Evolutionary conservation across 2,329 filamentous ascomycete species (phyloP).

Genomic region (Beauveria asiatica): DNA sequence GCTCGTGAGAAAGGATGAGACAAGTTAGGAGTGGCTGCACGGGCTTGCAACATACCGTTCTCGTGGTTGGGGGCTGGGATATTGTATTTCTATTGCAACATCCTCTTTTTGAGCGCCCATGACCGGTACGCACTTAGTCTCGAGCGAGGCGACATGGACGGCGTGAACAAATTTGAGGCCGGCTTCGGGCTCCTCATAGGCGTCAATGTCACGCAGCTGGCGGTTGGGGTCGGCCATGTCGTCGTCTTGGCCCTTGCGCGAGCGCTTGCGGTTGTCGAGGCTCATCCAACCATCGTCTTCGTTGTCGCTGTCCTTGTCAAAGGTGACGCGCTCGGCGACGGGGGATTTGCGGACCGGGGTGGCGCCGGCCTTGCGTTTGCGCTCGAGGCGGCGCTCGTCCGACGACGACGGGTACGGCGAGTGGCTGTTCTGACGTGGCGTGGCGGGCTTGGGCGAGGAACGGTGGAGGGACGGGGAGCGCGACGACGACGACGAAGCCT

Average conservation of each 20-base stretch:
- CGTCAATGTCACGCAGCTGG: conserved; percentile 35
- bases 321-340: conserved; percentile 39
- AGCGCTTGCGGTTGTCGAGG: conserved; percentile 39
- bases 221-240: conserved; percentile 39
- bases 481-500: conserved; percentile 24
- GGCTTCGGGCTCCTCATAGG: conserved; percentile 35
- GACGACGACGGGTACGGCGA: conserved; percentile 34
- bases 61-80: conserved; percentile 63
- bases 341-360: conserved; percentile 31
- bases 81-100: conserved; percentile 64
- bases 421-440: conserved; percentile 31
- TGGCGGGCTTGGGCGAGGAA: conserved; percentile 32
- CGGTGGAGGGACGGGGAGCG: conserved; percentile 27
- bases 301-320: conserved; percentile 42
- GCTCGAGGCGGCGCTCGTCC: conserved; percentile 28
- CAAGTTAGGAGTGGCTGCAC: not conserved
- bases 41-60: conserved; percentile 47
- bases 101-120: conserved; percentile 43
- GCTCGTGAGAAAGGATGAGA: not conserved
- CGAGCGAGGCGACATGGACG: conserved; percentile 44
- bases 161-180: conserved; percentile 48
- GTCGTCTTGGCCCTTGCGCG: conserved; percentile 33
- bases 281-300: conserved; percentile 45
- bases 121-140: conserved; percentile 41
- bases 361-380: conserved; percentile 40